Evolutionary conservation across 257 asterid species (phyloP), one percentile per base, ranked within the genome.

Genomic region (Lycium barbarum): DNA sequence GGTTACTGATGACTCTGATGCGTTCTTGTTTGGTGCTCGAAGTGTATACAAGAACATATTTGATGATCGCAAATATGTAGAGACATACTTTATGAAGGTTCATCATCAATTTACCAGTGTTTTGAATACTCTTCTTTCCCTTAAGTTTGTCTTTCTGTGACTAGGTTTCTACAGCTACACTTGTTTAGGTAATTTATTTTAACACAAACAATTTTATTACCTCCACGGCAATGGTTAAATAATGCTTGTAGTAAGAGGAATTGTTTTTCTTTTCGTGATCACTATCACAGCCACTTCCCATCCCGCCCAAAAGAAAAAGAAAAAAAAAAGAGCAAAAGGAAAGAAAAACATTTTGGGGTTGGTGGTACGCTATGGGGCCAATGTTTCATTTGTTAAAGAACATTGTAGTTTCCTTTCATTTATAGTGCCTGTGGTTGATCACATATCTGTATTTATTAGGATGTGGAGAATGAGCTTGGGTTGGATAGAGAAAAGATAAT

Each of bases 51-150:
- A 94, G 87, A 95, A 96, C 87, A 96, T 96, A 84, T 96, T 94
- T 90, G 99, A 96, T 85, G 98, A 95, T 90, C 97, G 98, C 85
- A 95, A 95, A 89, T 96, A 96, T 71, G 98, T 96, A 65, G 99
- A 96, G 83, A 96, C 98, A 5, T 95, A 96, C 88, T 91, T 96
- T 80, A 91, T 94, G 99, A 96, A 95, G 98, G 99, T 95, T 54
- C n/a, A 40, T 33, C 63, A 22, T 76, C 14, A 17, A 51, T 76
- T 76, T 45, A 76, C 40, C 10, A 72, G 17, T 26, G 47, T 12
- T 33, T 15, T 78, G 26, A 22, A 26, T 53, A 3, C 65, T 53
- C 33, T 78, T 78, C 65, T 53, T 53, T 78, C 45, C 47, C 14
- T 78, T 51, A 26, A 78, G 65, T 53, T 78, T 53, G 26, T 78